Percentiles rank a stretch among this genome's conserved stretches.
Evolutionary conservation across 2,329 filamentous ascomycete species (phyloP).

Genomic region (Ceratocystis cubensis): DNA sequence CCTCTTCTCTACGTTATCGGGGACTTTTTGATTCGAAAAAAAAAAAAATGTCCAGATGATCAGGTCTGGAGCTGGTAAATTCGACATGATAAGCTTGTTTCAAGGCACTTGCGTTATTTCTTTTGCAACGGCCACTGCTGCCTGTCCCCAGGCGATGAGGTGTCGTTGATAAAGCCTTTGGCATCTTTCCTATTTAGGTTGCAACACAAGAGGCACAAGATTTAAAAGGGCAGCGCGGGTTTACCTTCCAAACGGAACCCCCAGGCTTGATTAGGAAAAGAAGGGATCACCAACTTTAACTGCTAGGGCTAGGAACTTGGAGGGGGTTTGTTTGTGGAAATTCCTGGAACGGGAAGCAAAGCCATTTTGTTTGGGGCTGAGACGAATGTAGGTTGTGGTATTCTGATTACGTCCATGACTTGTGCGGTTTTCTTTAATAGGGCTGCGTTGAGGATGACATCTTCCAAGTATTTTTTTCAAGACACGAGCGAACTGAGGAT

Average conservation of each 20-base stretch:
- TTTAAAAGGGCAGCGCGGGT: neutral
- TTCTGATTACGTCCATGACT: neutral
- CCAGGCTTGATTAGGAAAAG: constrained; percentile 8
- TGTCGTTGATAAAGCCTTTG: neutral
- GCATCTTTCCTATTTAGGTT: constrained; percentile 7
- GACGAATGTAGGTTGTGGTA: neutral
- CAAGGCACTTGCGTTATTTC: neutral
- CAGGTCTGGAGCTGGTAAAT: no score
- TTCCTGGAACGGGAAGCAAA: neutral
- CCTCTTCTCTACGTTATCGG: no score
- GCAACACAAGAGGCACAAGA: constrained; percentile 1
- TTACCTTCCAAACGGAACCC: neutral
- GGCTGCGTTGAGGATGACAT: no score
- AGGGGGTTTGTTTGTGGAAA: neutral
- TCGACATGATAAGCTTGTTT: neutral
- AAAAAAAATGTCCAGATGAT: no score
- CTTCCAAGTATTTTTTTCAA: no score
- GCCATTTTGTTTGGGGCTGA: neutral
- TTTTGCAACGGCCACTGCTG: neutral
- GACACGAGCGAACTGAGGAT: no score
- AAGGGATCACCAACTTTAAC: constrained; percentile 7
- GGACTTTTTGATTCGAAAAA: no score
- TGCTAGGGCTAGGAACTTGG: neutral
- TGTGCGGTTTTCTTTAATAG: neutral
- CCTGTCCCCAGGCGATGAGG: neutral